These are phyloP conservation scores for Trichoderma hamatum DNA, from an alignment of 2,329 filamentous ascomycete species.

Conservation along the genomic window DNA sequence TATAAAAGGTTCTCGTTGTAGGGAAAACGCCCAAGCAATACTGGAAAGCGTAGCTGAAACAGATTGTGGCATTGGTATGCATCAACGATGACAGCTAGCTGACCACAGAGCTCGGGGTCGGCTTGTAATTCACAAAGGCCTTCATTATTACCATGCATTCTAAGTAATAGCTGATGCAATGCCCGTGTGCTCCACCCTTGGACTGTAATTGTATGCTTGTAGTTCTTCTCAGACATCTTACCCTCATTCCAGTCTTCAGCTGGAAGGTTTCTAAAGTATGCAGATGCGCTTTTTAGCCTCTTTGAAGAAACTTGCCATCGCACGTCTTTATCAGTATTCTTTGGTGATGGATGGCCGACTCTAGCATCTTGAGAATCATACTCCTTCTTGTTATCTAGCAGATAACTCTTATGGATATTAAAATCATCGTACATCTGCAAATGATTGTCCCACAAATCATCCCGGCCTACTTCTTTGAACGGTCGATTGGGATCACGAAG, in stretches of 20 bases:
- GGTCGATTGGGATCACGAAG: constrained; percentile 1
- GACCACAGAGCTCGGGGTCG: constrained; percentile 45
- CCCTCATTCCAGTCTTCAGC: constrained; percentile 16
- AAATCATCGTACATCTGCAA: neutral
- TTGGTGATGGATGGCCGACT: neutral
- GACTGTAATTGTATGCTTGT: constrained; percentile 17
- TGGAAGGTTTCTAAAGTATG: constrained; percentile 28
- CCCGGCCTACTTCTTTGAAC: neutral
- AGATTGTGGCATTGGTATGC: constrained; percentile 47
- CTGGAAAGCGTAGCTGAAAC: constrained; percentile 30
- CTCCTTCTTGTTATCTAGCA: neutral
- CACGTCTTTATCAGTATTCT: neutral
- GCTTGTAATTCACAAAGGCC: constrained; percentile 42
- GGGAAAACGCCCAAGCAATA: neutral
- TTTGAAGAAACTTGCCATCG: constrained; percentile 38
- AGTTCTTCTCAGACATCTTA: neutral
- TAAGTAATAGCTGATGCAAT: constrained; percentile 46
- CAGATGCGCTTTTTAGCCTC: constrained; percentile 41
- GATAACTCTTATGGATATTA: neutral
- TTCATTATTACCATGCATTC: constrained; percentile 46
- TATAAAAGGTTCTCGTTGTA: neutral
- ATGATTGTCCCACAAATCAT: neutral
- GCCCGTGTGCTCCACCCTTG: constrained; percentile 41
- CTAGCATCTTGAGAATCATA: neutral
- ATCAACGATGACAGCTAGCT: constrained; percentile 49